Conservation (phyloP, 208 protist species). For the Angomonas ambiguus region DNA sequence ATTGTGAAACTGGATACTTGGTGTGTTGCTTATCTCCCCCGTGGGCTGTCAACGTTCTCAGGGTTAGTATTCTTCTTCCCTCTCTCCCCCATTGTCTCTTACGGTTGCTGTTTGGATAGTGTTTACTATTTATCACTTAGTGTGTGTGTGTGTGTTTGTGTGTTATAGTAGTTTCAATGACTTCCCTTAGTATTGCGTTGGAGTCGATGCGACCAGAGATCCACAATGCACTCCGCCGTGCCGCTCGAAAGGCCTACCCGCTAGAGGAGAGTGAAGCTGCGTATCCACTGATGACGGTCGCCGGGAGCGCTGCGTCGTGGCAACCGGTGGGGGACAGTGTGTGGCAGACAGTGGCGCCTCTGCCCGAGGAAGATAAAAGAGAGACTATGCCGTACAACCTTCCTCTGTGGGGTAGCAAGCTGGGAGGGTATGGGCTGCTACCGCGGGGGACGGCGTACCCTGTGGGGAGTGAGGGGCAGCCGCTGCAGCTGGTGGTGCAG, state of each 20-base stretch:
- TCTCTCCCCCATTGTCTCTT: neutral
- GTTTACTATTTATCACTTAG: no score
- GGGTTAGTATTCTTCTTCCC: neutral
- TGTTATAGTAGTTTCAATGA: no score
- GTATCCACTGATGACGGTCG: slow-evolving; percentile 4
- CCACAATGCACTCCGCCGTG: neutral
- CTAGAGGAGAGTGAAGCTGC: neutral
- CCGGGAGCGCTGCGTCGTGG: slow-evolving; percentile 2
- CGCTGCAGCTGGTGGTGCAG: slow-evolving; percentile 20
- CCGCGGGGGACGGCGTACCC: slow-evolving; percentile 17
- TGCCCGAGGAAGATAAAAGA: neutral
- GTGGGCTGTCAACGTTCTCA: no score
- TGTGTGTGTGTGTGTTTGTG: no score
- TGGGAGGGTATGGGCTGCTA: slow-evolving; percentile 23
- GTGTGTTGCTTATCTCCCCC: no score
- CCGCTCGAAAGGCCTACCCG: neutral
- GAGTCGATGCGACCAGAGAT: neutral
- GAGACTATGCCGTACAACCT: slow-evolving; percentile 5
- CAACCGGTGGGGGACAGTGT: neutral
- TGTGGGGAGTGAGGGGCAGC: slow-evolving; percentile 5
- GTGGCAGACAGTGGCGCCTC: neutral
- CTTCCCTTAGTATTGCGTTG: slow-evolving; percentile 2
- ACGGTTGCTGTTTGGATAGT: no score
- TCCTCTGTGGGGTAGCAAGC: slow-evolving; percentile 24
- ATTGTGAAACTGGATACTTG: no score